Evolutionary conservation across 345 rosid species (phyloP).

Genomic region (Brassica carinata): DNA sequence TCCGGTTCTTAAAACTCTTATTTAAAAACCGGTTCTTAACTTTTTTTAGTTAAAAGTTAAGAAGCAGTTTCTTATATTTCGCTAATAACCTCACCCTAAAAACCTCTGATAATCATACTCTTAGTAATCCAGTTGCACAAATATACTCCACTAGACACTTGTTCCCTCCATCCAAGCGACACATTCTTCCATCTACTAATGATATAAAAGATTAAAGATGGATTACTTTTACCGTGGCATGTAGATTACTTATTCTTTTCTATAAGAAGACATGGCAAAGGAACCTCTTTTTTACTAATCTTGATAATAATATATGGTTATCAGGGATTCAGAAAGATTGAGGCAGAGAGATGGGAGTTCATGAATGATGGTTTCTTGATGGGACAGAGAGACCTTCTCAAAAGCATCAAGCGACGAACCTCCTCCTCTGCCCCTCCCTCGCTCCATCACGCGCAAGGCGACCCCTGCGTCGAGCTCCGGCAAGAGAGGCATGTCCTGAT

Average conservation of each 20-base stretch:
- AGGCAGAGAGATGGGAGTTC: conserved; percentile 83
- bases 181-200: background rate
- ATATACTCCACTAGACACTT: conserved; percentile 3
- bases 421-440: conserved; percentile 42
- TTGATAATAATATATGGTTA: background rate
- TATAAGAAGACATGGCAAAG: background rate
- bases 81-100: too few relatives aligned
- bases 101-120: too few relatives aligned
- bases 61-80: too few relatives aligned
- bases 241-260: background rate
- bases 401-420: conserved; percentile 70
- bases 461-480: conserved; percentile 54
- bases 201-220: background rate
- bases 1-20: too few relatives aligned
- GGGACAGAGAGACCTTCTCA: conserved; percentile 72
- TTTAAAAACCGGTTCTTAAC: too few relatives aligned
- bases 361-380: conserved; percentile 79
- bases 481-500: conserved; percentile 63
- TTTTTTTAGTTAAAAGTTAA: too few relatives aligned
- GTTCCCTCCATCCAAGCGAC: background rate
- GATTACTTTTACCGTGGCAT: background rate
- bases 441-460: conserved; percentile 41
- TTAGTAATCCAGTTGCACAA: background rate
- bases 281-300: background rate
- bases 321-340: conserved; percentile 85